These are phyloP conservation scores for Neonectria faginata DNA, from an alignment of 2,329 filamentous ascomycete species.

Conservation along the genomic window DNA sequence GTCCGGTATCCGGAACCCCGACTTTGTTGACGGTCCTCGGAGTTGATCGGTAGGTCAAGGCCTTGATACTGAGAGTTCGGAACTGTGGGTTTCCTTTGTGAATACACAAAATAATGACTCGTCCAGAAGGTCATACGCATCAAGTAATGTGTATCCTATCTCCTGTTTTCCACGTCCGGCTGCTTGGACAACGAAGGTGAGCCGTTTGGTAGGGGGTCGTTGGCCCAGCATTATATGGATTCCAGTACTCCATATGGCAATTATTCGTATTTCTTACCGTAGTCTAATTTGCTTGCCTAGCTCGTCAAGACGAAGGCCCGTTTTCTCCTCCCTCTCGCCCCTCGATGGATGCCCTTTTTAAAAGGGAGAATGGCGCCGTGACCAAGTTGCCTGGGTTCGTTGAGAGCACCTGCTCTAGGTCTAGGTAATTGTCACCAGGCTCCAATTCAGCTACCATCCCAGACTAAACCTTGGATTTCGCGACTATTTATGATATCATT, in stretches of 20 bases:
- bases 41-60: neutral
- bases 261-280: neutral
- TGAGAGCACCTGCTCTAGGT: neutral
- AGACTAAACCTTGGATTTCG: neutral
- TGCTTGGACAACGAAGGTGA: conserved; percentile 2
- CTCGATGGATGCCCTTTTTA: no score
- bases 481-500: neutral
- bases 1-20: conserved; percentile 10
- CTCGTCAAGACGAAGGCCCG: neutral
- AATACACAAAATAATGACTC: neutral
- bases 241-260: neutral
- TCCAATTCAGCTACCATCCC: neutral
- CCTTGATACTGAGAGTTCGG: neutral
- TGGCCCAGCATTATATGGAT: neutral
- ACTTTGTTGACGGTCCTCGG: neutral
- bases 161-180: conserved; percentile 2
- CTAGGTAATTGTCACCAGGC: neutral
- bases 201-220: neutral
- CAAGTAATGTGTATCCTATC: neutral
- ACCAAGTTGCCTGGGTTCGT: neutral
- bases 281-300: neutral
- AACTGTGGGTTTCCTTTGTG: neutral
- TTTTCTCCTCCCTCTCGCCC: neutral
- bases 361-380: neutral
- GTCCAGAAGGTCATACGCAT: neutral